Evolutionary conservation across 1,284 basidiomycete species (phyloP).

Genomic region (Moniliella sp.): DNA sequence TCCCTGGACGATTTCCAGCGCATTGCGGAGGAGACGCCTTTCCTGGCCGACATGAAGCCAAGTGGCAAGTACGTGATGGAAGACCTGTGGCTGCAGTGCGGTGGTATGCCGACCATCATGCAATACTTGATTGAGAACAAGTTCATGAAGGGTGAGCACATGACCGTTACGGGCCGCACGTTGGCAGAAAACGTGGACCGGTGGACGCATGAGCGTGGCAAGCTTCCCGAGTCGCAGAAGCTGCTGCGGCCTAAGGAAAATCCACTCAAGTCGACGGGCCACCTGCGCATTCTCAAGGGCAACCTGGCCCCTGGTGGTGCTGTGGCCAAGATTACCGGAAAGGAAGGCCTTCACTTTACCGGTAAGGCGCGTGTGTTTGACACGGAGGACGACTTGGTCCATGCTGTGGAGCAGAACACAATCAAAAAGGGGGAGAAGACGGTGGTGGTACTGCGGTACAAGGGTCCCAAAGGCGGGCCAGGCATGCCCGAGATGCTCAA

Average conservation of each 20-base stretch:
- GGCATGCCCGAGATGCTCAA: slow-evolving; percentile 13
- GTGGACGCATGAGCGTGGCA: slow-evolving; percentile 44
- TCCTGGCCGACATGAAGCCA: slow-evolving; percentile 31
- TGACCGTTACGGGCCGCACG: slow-evolving; percentile 28
- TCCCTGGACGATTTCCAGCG: slow-evolving; percentile 30
- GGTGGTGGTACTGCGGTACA: slow-evolving; percentile 29
- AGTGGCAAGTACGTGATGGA: slow-evolving; percentile 34
- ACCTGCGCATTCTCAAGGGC: slow-evolving; percentile 29
- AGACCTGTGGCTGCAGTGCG: slow-evolving; percentile 24
- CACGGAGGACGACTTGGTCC: slow-evolving; percentile 29
- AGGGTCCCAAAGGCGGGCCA: slow-evolving; percentile 26
- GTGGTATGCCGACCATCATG: slow-evolving; percentile 37
- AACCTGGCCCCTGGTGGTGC: slow-evolving; percentile 31
- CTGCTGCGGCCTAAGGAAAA: slow-evolving; percentile 20
- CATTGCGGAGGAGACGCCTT: slow-evolving; percentile 24
- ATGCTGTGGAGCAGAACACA: slow-evolving; percentile 19
- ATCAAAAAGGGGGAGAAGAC: slow-evolving; percentile 33
- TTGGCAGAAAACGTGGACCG: slow-evolving; percentile 34
- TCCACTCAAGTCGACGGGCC: slow-evolving; percentile 27
- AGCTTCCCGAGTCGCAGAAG: slow-evolving; percentile 20
- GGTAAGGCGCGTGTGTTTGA: slow-evolving; percentile 32
- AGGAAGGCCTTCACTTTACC: slow-evolving; percentile 27
- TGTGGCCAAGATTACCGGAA: slow-evolving; percentile 33
- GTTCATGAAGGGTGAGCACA: slow-evolving; percentile 36
- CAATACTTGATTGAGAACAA: slow-evolving; percentile 29